phyloP scores from a whole-genome alignment of 163 green algal species.

The Chlamydomonas reinhardtii region DNA sequence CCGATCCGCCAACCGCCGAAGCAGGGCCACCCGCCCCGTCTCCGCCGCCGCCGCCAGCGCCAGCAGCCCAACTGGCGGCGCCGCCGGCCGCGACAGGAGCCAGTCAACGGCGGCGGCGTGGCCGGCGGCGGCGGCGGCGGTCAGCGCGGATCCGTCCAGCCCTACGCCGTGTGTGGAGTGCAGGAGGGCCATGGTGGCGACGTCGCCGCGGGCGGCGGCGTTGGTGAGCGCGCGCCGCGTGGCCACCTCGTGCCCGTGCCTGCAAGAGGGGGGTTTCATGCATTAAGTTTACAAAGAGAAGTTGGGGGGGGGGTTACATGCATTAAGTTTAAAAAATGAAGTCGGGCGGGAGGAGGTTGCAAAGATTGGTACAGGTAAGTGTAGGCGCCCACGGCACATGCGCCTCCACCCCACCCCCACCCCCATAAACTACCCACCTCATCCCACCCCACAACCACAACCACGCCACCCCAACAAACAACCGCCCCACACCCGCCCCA shows the following conservation, averaged over 20 bases:
- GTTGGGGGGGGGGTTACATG: too few relatives aligned
- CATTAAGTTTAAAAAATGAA: too few relatives aligned
- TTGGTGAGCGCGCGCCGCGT: neutral
- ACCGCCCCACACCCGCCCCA: too few relatives aligned
- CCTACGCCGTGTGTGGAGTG: neutral
- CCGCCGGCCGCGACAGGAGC: neutral
- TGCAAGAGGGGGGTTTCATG: too few relatives aligned
- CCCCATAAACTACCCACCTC: too few relatives aligned
- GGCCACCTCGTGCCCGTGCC: neutral
- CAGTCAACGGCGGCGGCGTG: neutral
- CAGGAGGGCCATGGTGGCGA: neutral
- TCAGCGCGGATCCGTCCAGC: neutral
- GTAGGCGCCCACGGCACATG: too few relatives aligned
- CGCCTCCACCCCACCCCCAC: too few relatives aligned
- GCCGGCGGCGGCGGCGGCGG: neutral
- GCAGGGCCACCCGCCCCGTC: constrained; percentile 1
- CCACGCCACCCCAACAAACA: too few relatives aligned
- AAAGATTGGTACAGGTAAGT: too few relatives aligned
- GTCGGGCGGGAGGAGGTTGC: too few relatives aligned
- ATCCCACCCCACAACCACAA: too few relatives aligned
- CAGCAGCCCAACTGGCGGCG: neutral
- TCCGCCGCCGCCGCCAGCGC: neutral
- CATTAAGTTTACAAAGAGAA: too few relatives aligned
- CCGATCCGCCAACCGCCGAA: constrained; percentile 1
- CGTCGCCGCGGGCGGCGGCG: neutral